These are phyloP conservation scores for Lodderomyces parapsilosis DNA, from an alignment of 1,139 yeast genomes.

Conservation along the genomic window DNA sequence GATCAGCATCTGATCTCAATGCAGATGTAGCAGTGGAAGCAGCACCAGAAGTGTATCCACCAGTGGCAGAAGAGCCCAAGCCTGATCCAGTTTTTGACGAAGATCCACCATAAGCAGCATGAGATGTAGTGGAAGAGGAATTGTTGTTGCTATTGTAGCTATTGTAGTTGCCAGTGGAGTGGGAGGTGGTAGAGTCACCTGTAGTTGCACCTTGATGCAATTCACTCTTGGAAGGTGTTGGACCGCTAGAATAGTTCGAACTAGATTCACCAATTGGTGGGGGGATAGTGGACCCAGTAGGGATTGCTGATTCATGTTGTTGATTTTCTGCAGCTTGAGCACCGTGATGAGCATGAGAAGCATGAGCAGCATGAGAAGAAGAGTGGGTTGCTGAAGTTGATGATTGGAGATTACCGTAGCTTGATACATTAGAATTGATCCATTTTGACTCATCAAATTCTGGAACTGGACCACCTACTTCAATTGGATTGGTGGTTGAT, in stretches of 20 bases:
- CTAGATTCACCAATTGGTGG: constrained; percentile 7
- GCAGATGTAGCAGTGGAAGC: neutral
- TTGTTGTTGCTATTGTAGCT: neutral
- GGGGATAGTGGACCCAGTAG: constrained; percentile 3
- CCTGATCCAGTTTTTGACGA: neutral
- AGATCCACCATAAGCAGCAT: constrained; percentile 1
- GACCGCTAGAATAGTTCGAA: neutral
- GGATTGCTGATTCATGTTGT: constrained; percentile 5
- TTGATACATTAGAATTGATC: neutral
- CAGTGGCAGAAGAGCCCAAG: neutral
- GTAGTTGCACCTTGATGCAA: constrained; percentile 2
- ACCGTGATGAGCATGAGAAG: neutral
- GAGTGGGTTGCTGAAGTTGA: neutral
- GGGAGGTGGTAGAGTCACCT: too few relatives aligned
- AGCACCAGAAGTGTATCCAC: neutral
- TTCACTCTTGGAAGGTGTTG: neutral
- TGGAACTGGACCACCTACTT: neutral
- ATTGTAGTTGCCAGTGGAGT: neutral
- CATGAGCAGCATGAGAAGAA: neutral
- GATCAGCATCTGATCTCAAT: constrained; percentile 1
- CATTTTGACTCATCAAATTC: neutral
- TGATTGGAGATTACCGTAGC: neutral
- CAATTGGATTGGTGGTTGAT: neutral
- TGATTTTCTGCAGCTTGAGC: neutral
- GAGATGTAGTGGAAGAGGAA: neutral